Percentiles rank a stretch among this genome's conserved stretches.
Conservation (phyloP, 2,329 filamentous ascomycete species). For the Aschersonia sp. region DNA sequence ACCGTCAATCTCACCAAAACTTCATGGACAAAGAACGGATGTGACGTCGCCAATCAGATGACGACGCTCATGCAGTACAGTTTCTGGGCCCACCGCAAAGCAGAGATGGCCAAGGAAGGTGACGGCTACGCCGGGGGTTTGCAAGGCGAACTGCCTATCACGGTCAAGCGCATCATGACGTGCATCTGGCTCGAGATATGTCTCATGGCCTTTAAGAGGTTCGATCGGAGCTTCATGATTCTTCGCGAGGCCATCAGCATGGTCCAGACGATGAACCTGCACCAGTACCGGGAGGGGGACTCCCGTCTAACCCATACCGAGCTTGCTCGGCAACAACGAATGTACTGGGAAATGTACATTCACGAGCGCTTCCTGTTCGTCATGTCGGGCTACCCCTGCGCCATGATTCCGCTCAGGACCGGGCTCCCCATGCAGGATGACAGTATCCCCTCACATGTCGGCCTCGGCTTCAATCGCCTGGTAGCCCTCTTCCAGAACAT, state of each 20-base stretch:
- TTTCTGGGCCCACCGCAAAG: constrained; percentile 11
- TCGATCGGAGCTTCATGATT: constrained; percentile 31
- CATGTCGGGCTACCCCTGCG: constrained; percentile 28
- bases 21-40: constrained; percentile 12
- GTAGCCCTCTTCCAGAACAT: constrained; percentile 22
- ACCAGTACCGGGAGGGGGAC: constrained; percentile 18
- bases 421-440: constrained; percentile 16
- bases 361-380: constrained; percentile 34
- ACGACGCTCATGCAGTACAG: constrained; percentile 11
- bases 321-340: constrained; percentile 8
- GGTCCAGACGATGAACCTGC: constrained; percentile 27
- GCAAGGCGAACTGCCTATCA: constrained; percentile 21
- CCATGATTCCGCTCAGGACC: constrained; percentile 16
- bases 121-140: constrained; percentile 16
- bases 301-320: constrained; percentile 6
- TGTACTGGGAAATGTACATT: constrained; percentile 12
- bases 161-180: constrained; percentile 30
- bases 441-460: constrained; percentile 19
- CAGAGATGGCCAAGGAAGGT: constrained; percentile 13
- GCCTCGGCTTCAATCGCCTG: constrained; percentile 22
- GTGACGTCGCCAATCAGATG: constrained; percentile 15
- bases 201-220: constrained; percentile 29
- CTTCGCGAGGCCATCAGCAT: constrained; percentile 31
- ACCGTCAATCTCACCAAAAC: constrained; percentile 21
- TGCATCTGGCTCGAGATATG: constrained; percentile 36